These are phyloP conservation scores for Globisporangium polare DNA, from an alignment of 352 stramenopile species.

Conservation along the genomic window DNA sequence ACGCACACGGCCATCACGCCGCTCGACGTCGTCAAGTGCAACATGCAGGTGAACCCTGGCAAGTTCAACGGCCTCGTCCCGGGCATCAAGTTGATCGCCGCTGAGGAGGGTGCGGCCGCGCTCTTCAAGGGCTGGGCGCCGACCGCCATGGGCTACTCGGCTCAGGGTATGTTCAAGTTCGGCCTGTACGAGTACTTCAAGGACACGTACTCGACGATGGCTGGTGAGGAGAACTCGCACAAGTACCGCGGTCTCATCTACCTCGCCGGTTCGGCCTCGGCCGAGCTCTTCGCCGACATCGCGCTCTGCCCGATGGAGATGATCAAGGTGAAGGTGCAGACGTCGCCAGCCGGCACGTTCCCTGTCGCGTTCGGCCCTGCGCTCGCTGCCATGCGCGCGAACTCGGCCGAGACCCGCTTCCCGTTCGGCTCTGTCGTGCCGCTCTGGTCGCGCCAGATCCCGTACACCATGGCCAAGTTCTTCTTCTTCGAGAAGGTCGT, in stretches of 20 bases:
- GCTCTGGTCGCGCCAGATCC: conserved; percentile 91
- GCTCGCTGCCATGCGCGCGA: conserved; percentile 85
- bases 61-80: conserved; percentile 83
- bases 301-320: conserved; percentile 94
- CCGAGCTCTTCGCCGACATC: conserved; percentile 93
- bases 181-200: conserved; percentile 96
- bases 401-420: conserved; percentile 87
- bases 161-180: conserved; percentile 91
- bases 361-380: conserved; percentile 84
- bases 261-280: conserved; percentile 89
- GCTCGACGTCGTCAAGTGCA: conserved; percentile 94
- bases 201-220: conserved; percentile 90
- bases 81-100: conserved; percentile 83
- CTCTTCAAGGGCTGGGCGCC: conserved; percentile 92
- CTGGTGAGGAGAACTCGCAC: conserved; percentile 90
- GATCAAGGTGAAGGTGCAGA: conserved; percentile 95
- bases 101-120: conserved; percentile 76
- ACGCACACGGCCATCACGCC: conserved; percentile 93
- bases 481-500: conserved; percentile 95
- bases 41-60: conserved; percentile 91
- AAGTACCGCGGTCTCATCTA: conserved; percentile 93
- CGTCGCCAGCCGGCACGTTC: conserved; percentile 86
- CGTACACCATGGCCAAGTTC: conserved; percentile 99
- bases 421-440: conserved; percentile 91
- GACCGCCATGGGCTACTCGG: conserved; percentile 90